Evolutionary conservation across 495 filamentous ascomycete genomes (phyloP).

Genomic region (Xylaria castorea): DNA sequence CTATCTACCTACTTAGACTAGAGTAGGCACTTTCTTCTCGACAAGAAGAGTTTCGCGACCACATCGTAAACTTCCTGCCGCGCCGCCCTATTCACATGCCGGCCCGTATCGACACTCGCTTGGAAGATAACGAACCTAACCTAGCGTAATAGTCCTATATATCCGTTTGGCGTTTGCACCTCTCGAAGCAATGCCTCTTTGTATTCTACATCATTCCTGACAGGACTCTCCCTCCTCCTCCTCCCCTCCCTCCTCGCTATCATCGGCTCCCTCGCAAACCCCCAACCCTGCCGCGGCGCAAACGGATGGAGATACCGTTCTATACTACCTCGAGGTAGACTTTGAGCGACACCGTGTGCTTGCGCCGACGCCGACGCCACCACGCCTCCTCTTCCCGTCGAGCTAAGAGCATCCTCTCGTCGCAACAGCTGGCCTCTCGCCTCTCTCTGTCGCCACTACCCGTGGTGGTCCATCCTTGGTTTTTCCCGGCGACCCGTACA

Average conservation of each 20-base stretch:
- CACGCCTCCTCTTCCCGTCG: background rate
- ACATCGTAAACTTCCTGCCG: conserved; percentile 32
- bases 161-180: conserved; percentile 13
- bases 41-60: conserved; percentile 6
- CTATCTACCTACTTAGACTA: no score
- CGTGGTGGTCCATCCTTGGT: background rate
- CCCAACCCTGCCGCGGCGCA: background rate
- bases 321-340: conserved; percentile 6
- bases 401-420: background rate
- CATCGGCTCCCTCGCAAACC: background rate
- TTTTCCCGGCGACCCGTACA: background rate
- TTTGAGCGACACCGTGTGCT: background rate
- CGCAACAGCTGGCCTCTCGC: background rate
- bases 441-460: background rate
- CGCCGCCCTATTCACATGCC: conserved; percentile 13
- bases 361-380: background rate
- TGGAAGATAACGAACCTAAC: background rate
- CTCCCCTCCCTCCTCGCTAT: background rate
- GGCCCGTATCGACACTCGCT: background rate
- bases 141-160: background rate
- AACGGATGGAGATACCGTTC: conserved; percentile 11
- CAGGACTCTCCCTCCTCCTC: conserved; percentile 12
- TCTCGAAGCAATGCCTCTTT: conserved; percentile 28
- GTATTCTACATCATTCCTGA: conserved; percentile 21
- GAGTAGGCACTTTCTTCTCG: background rate